Evolutionary conservation across 352 stramenopile genomes (phyloP).

Genomic region (Pythium aristosporum): DNA sequence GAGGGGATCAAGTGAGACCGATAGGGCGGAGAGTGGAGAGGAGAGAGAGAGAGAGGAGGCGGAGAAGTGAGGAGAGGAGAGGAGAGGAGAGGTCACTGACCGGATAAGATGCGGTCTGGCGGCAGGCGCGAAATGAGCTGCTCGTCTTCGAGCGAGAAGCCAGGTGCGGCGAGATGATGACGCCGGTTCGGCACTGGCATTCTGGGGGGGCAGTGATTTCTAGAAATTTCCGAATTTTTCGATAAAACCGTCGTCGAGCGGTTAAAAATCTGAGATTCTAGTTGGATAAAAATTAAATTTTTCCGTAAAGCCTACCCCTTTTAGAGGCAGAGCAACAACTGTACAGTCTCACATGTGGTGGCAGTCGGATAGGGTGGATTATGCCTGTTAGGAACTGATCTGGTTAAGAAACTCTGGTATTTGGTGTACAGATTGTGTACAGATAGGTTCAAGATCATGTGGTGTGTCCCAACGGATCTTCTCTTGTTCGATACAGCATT

Average conservation of each 20-base stretch:
- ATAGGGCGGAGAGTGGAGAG: neutral
- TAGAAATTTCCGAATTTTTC: neutral
- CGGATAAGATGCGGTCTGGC: neutral
- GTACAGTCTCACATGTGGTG: constrained; percentile 7
- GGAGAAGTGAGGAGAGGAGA: neutral
- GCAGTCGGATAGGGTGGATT: neutral
- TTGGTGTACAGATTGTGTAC: neutral
- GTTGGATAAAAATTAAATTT: neutral
- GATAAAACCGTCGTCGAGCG: neutral
- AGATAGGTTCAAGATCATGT: neutral
- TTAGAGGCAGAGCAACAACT: neutral
- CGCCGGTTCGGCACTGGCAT: neutral
- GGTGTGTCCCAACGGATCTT: no score
- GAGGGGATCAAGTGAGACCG: neutral
- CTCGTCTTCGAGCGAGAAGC: neutral
- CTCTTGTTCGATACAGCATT: no score
- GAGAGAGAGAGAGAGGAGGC: neutral
- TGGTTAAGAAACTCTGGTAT: neutral
- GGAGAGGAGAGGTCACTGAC: neutral
- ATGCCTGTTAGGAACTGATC: neutral
- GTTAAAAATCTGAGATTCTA: neutral
- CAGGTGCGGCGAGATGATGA: neutral
- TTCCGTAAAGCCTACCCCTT: neutral
- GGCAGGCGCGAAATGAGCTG: neutral
- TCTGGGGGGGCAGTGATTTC: neutral